Conservation (phyloP, 2,329 filamentous ascomycete species). For the Nemania bipapillata region DNA sequence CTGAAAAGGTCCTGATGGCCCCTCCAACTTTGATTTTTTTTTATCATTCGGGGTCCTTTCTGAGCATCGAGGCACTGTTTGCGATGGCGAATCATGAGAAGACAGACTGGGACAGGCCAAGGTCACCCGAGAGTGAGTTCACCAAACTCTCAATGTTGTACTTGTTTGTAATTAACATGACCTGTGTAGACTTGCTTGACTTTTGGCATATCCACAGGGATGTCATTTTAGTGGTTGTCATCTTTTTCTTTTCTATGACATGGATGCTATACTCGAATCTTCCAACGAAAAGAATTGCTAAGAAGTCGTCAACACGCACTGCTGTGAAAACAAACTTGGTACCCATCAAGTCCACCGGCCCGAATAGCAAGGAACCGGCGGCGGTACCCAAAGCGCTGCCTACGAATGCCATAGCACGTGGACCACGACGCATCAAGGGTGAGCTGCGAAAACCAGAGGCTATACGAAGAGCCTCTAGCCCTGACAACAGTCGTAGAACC, state of each 20-base stretch:
- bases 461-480: conserved; percentile 46
- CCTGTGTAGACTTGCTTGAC: conserved; percentile 31
- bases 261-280: conserved; percentile 36
- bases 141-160: background rate
- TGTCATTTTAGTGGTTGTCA: conserved; percentile 29
- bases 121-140: conserved; percentile 23
- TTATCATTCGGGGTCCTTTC: conserved; percentile 2
- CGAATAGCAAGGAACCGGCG: conserved; percentile 38
- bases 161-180: conserved; percentile 5
- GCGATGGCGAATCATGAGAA: conserved; percentile 26
- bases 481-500: conserved; percentile 60
- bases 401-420: conserved; percentile 53
- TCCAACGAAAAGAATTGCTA: conserved; percentile 40
- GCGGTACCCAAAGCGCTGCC: conserved; percentile 26
- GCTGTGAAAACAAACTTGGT: conserved; percentile 32
- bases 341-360: background rate
- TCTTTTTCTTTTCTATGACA: conserved; percentile 24
- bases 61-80: conserved; percentile 16
- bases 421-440: conserved; percentile 63
- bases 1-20: conserved; percentile 1
- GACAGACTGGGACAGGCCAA: conserved; percentile 5
- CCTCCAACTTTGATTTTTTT: conserved; percentile 28
- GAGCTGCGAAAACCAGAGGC: conserved; percentile 53
- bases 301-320: conserved; percentile 39
- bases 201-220: conserved; percentile 38